These are phyloP conservation scores for Pulveroboletus sp. DNA, from an alignment of 768 basidiomycete genomes.

Conservation along the genomic window DNA sequence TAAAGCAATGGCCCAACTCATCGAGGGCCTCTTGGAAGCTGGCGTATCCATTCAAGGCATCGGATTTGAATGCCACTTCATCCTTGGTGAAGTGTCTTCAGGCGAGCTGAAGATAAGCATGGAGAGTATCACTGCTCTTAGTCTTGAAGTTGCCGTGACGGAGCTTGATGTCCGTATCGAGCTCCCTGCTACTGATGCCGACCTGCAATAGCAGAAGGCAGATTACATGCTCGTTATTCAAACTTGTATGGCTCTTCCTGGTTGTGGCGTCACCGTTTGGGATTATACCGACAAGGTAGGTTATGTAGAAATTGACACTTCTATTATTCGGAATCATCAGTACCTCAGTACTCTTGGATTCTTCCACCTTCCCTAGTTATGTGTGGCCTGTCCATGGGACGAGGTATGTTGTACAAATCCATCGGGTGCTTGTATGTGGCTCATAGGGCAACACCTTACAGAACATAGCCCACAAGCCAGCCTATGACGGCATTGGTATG, in stretches of 20 bases:
- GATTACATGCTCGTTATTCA: constrained; percentile 56
- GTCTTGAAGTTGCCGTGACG: constrained; percentile 67
- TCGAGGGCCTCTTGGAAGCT: constrained; percentile 43
- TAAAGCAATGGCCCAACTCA: constrained; percentile 53
- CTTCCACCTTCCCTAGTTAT: constrained; percentile 4
- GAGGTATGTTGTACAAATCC: neutral
- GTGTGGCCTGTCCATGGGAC: constrained; percentile 19
- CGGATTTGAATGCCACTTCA: constrained; percentile 59
- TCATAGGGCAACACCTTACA: neutral
- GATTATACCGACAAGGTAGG: constrained; percentile 38
- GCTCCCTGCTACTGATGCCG: constrained; percentile 43
- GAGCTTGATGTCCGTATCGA: constrained; percentile 66
- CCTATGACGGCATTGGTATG: constrained; percentile 11
- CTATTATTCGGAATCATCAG: constrained; percentile 13
- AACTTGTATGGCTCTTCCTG: constrained; percentile 45
- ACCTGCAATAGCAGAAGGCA: constrained; percentile 50
- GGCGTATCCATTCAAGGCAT: constrained; percentile 59
- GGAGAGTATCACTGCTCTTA: constrained; percentile 52
- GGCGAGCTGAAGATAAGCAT: constrained; percentile 45
- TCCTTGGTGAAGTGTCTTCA: constrained; percentile 54
- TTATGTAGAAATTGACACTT: constrained; percentile 4
- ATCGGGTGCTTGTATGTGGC: neutral
- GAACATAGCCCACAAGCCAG: constrained; percentile 15
- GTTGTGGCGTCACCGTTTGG: constrained; percentile 40
- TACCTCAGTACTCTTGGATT: constrained; percentile 17